These are phyloP conservation scores for Coemansia javaensis DNA, from an alignment of 192 early-diverging fungal genomes.

Conservation along the genomic window DNA sequence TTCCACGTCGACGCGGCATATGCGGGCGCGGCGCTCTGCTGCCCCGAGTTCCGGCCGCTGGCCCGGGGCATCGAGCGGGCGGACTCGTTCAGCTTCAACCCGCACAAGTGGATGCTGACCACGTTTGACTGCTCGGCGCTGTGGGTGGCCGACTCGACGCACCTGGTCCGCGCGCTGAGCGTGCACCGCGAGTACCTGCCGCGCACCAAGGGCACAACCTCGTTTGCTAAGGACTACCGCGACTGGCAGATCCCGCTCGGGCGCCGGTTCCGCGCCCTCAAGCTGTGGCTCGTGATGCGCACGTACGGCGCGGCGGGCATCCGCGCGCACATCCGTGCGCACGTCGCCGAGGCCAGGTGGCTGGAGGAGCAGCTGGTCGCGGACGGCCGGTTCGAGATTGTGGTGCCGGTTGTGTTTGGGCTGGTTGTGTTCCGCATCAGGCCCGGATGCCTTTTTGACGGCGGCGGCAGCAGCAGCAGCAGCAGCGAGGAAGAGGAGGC, in stretches of 20 bases:
- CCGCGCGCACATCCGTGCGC: constrained; percentile 48
- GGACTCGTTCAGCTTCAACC: constrained; percentile 60
- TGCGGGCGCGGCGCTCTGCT: constrained; percentile 55
- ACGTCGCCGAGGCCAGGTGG: constrained; percentile 37
- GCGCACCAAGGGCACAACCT: constrained; percentile 24
- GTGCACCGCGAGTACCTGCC: constrained; percentile 54
- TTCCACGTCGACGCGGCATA: constrained; percentile 64
- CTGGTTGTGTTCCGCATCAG: constrained; percentile 52
- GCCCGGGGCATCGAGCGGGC: constrained; percentile 49
- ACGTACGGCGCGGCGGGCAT: constrained; percentile 55
- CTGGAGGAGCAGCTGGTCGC: constrained; percentile 28
- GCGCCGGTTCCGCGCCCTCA: constrained; percentile 59
- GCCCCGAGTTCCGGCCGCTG: constrained; percentile 55
- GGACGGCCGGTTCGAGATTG: constrained; percentile 50
- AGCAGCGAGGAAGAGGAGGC: too few relatives aligned
- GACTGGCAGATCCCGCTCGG: constrained; percentile 60
- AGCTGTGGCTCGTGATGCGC: constrained; percentile 63
- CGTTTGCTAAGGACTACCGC: constrained; percentile 52
- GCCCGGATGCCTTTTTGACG: constrained; percentile 9
- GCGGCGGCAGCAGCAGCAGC: neutral
- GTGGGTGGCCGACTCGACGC: constrained; percentile 51
- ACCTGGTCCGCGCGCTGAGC: constrained; percentile 51
- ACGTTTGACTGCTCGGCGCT: constrained; percentile 64
- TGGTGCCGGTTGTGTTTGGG: constrained; percentile 38
- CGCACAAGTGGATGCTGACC: constrained; percentile 61